phyloP scores from a whole-genome alignment of 768 basidiomycete species.

The Kwoniella newhampshirensis region DNA sequence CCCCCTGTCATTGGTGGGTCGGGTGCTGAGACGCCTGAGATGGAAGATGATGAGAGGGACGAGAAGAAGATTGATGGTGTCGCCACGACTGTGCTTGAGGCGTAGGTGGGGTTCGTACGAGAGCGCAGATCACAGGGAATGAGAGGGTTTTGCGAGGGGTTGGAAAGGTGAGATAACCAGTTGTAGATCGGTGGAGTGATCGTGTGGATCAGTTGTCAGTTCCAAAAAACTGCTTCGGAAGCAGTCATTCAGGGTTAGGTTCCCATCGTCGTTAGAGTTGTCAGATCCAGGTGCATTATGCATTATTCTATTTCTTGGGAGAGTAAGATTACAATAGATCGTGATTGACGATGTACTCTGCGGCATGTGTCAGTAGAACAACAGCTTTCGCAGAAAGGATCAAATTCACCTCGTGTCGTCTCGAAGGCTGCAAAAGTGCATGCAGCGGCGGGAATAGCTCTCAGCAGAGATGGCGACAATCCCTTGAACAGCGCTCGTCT shows the following conservation, averaged over 20 bases:
- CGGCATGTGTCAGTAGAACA: background rate
- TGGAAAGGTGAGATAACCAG: background rate
- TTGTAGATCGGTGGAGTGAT: too few relatives aligned
- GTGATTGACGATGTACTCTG: conserved; percentile 43
- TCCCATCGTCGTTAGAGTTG: too few relatives aligned
- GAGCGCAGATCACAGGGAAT: background rate
- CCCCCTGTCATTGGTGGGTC: background rate
- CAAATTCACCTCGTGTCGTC: conserved; percentile 60
- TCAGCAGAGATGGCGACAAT: conserved; percentile 41
- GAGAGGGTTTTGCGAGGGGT: background rate
- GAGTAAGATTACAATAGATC: conserved; percentile 29
- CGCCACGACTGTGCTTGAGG: conserved; percentile 12
- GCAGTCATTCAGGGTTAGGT: too few relatives aligned
- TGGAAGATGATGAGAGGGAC: conserved; percentile 4
- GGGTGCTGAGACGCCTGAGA: background rate
- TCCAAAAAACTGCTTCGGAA: too few relatives aligned
- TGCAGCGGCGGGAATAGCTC: conserved; percentile 84
- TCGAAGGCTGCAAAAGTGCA: conserved; percentile 90
- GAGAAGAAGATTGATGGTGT: conserved; percentile 20
- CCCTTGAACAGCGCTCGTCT: conserved; percentile 39
- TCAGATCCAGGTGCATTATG: too few relatives aligned
- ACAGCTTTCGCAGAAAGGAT: background rate
- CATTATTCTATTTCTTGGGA: background rate
- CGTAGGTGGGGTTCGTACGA: background rate
- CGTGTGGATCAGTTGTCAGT: too few relatives aligned